These are phyloP conservation scores for Debaryomyces nepalensis DNA, from an alignment of 1,139 yeast genomes.

Conservation along the genomic window DNA sequence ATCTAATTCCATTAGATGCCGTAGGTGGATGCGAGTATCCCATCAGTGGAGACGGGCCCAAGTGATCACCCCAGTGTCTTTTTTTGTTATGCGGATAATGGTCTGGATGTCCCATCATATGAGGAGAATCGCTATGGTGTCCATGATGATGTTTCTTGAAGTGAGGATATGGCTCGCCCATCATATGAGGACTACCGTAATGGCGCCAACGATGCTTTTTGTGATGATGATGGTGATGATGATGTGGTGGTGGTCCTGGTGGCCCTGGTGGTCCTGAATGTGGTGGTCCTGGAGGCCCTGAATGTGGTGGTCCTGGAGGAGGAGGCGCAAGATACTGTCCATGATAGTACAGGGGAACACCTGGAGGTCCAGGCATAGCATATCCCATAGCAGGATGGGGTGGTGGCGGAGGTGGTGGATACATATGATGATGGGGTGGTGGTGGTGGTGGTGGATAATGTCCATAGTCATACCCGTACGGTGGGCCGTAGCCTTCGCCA, in stretches of 20 bases:
- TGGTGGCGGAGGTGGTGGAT: constrained; percentile 9
- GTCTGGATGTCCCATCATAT: constrained; percentile 9
- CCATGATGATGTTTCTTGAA: constrained; percentile 9
- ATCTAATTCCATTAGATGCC: constrained; percentile 1
- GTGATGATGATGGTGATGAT: constrained; percentile 10
- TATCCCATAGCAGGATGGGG: neutral
- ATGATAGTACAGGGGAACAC: constrained; percentile 12
- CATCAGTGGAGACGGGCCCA: neutral
- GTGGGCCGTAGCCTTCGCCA: neutral
- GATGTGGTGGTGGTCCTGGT: constrained; percentile 19
- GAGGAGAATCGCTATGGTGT: constrained; percentile 11
- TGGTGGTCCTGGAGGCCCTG: constrained; percentile 16
- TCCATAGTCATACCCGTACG: neutral
- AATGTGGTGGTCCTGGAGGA: constrained; percentile 15
- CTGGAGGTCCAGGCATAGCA: constrained; percentile 1
- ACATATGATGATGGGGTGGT: neutral
- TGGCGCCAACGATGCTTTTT: neutral
- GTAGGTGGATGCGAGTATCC: constrained; percentile 15
- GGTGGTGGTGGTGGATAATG: constrained; percentile 11
- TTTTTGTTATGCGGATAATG: constrained; percentile 10
- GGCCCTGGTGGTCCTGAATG: constrained; percentile 15
- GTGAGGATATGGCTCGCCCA: constrained; percentile 15
- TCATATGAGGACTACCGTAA: constrained; percentile 4
- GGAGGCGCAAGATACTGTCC: constrained; percentile 12
- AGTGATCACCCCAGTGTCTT: neutral